Base-by-base conservation (phyloP, 192 early-diverging fungal genomes). In the Dissophora ornata region DNA sequence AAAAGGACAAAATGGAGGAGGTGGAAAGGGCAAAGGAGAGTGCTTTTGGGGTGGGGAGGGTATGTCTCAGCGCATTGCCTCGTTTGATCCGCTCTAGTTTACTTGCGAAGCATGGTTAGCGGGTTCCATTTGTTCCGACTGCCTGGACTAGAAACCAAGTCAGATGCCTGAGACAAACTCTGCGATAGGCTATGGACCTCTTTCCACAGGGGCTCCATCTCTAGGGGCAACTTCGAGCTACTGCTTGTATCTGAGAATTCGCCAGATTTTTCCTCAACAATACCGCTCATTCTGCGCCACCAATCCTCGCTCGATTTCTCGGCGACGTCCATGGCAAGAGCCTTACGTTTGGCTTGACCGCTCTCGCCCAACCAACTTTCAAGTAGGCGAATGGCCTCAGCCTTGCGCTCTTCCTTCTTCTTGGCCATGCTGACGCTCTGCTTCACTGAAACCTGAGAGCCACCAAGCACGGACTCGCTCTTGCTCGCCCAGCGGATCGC, bases 201-300 rank as follows among this genome's bases (percentile, higher is more conserved):
- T 25, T 15, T 64, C 70, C 70, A 74, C 19, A 65, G 32, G 0
- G 62, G 62, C 29, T 41, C 6, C 62, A 74, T 65, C 56, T 52
- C 42, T 0, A 33, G 16, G 1, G 70, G 70, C 55, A 74, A 34
- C 48, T 74, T 57, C 15, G 47, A 18, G 22, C 9, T n/a, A 4
- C 34, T 29, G 10, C 24, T 19, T 10, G 47, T 3, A 24, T 30
- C 15, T 24, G 34, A 21, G 1, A 34, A 25, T 28, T 56, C 50
- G 45, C 57, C 69, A 22, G 53, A 50, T 54, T 62, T 62, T n/a
- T 62, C 59, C 44, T 61, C 50, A 10, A 77, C 52, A 54, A 77
- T 77, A 51, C 73, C 73, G 33, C 73, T 77, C 52, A 77, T 67
- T 12, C 73, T 30, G 10, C 54, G 40, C 58, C 57, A 77, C 73